These are phyloP conservation scores for Plasmodium coatneyi DNA, from an alignment of 169 alveolate genomes.

Conservation along the genomic window DNA sequence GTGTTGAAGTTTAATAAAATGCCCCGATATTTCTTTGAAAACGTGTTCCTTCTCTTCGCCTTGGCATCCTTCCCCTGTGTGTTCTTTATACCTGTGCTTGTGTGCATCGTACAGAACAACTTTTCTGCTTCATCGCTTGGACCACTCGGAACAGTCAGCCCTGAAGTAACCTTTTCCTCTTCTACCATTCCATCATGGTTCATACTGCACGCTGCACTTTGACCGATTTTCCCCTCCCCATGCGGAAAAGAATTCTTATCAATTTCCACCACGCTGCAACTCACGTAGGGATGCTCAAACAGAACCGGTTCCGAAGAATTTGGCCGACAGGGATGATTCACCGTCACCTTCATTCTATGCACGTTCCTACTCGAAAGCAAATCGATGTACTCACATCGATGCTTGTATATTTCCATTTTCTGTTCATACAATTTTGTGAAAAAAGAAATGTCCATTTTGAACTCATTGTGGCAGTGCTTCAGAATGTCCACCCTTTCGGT, in stretches of 20 bases:
- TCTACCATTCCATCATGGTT: not conserved
- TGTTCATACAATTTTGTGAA: conserved; percentile 36
- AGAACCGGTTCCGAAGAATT: not conserved
- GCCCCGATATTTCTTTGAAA: conserved; percentile 27
- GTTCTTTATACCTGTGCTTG: not conserved
- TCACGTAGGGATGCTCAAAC: conserved; percentile 9
- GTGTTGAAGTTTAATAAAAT: conserved; percentile 45
- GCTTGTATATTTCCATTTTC: conserved; percentile 35
- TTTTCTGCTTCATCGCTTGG: not conserved
- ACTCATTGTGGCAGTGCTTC: conserved; percentile 35
- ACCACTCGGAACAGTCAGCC: not conserved
- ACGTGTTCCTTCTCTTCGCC: not conserved
- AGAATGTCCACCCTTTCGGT: not conserved
- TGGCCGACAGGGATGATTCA: not conserved
- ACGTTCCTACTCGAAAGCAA: conserved; percentile 16
- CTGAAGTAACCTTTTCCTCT: not conserved
- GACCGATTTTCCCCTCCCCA: not conserved
- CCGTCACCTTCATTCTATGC: conserved; percentile 19
- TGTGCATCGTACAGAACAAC: not conserved
- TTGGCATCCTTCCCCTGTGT: not conserved
- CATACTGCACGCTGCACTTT: not conserved
- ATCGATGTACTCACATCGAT: conserved; percentile 37
- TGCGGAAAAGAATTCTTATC: conserved; percentile 6
- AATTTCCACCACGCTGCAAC: conserved; percentile 28
- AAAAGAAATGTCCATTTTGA: conserved; percentile 67